These are phyloP conservation scores for Phaeosphaeria sp. DNA, from an alignment of 2,329 filamentous ascomycete genomes.

Conservation along the genomic window DNA sequence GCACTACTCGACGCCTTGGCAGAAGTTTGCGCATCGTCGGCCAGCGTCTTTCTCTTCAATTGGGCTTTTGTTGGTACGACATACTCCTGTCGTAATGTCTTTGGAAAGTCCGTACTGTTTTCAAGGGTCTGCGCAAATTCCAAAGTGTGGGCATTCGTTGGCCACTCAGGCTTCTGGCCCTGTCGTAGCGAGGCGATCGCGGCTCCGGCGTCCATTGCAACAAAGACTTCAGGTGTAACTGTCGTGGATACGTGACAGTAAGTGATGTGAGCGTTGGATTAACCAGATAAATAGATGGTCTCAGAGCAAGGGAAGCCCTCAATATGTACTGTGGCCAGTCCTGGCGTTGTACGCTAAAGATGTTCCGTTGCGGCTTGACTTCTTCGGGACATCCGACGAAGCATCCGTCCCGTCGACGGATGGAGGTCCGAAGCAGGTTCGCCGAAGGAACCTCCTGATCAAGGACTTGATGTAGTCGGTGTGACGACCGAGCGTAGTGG, in stretches of 20 bases:
- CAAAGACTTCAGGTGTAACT: constrained; percentile 2
- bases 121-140: constrained; percentile 38
- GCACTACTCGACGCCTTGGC: constrained; percentile 39
- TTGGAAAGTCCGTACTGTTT: constrained; percentile 41
- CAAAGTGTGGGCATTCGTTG: constrained; percentile 25
- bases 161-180: constrained; percentile 38
- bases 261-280: background rate
- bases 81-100: constrained; percentile 68
- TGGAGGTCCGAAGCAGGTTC: background rate
- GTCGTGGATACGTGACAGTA: background rate
- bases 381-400: background rate
- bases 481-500: constrained; percentile 1
- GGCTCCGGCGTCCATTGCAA: constrained; percentile 29
- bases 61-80: constrained; percentile 77
- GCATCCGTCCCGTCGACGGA: background rate
- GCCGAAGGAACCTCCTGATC: background rate
- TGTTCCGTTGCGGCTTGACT: background rate
- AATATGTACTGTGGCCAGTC: background rate
- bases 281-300: background rate
- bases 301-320: background rate
- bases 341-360: background rate
- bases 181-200: constrained; percentile 36
- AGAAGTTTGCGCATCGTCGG: constrained; percentile 39
- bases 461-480: background rate
- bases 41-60: constrained; percentile 66